These are phyloP conservation scores for Chloroidium sp. DNA, from an alignment of 163 green algal genomes.

Conservation along the genomic window DNA sequence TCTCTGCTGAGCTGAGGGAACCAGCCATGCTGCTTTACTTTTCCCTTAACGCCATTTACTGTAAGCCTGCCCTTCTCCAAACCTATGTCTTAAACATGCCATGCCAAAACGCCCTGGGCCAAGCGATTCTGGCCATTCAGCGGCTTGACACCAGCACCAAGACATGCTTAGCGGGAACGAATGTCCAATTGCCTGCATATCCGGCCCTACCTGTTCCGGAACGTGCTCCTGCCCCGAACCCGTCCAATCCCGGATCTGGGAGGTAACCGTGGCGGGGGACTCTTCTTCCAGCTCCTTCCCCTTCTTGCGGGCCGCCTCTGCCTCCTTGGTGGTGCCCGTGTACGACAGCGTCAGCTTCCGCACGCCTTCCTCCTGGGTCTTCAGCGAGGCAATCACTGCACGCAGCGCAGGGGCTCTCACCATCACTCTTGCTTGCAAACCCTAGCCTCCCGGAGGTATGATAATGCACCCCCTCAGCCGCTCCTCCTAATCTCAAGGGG, in stretches of 20 bases:
- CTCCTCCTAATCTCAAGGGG: too few relatives aligned
- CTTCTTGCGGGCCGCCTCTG: background rate
- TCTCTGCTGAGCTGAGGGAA: too few relatives aligned
- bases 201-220: background rate
- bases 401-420: too few relatives aligned
- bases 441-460: too few relatives aligned
- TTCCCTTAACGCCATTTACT: too few relatives aligned
- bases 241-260: conserved; percentile 6
- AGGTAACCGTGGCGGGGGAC: background rate
- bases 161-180: background rate
- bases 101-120: too few relatives aligned
- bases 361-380: background rate
- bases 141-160: background rate
- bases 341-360: background rate
- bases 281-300: background rate
- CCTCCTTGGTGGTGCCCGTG: conserved; percentile 6
- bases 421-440: too few relatives aligned
- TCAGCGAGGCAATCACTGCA: conserved; percentile 3
- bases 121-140: too few relatives aligned
- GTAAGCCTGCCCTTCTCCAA: too few relatives aligned
- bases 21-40: too few relatives aligned
- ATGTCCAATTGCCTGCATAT: background rate
- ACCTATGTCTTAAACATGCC: too few relatives aligned
- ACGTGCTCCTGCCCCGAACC: conserved; percentile 13
- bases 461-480: too few relatives aligned